These are phyloP conservation scores for Priceomyces melissophilus DNA, from an alignment of 805 yeast genomes.

Conservation along the genomic window DNA sequence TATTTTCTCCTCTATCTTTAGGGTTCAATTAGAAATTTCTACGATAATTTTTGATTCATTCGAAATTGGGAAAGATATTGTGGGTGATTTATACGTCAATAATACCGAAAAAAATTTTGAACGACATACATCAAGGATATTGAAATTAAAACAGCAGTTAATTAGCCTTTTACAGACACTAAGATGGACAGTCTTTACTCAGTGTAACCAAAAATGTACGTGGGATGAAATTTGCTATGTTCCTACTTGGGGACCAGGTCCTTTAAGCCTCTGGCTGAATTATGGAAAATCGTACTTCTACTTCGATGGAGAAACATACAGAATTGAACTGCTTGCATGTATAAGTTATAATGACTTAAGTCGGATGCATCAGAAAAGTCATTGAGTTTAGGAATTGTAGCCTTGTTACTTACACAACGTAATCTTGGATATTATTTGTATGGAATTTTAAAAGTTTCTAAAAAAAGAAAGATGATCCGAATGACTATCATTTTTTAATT, in stretches of 20 bases:
- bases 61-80: slow-evolving; percentile 22
- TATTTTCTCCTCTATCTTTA: slow-evolving; percentile 47
- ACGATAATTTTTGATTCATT: slow-evolving; percentile 34
- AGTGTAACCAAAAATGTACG: slow-evolving; percentile 40
- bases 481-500: too few species aligned
- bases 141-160: not conserved
- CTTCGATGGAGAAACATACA: slow-evolving; percentile 10
- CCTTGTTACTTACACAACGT: too few species aligned
- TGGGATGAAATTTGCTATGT: slow-evolving; percentile 51
- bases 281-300: slow-evolving; percentile 3
- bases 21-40: slow-evolving; percentile 38
- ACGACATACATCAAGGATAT: not conserved
- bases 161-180: slow-evolving; percentile 1
- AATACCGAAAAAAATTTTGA: slow-evolving; percentile 4
- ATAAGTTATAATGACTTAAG: slow-evolving; percentile 4
- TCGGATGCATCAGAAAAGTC: not conserved
- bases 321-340: slow-evolving; percentile 8
- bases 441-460: too few species aligned
- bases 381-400: too few species aligned
- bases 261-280: slow-evolving; percentile 2
- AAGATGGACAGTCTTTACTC: slow-evolving; percentile 40
- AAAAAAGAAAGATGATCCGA: too few species aligned
- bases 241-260: slow-evolving; percentile 57
- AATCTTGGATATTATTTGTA: too few species aligned
- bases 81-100: slow-evolving; percentile 19